Evolutionary conservation across 2,329 filamentous ascomycete genomes (phyloP).

Genomic region (Pestalotiopsis sp.): DNA sequence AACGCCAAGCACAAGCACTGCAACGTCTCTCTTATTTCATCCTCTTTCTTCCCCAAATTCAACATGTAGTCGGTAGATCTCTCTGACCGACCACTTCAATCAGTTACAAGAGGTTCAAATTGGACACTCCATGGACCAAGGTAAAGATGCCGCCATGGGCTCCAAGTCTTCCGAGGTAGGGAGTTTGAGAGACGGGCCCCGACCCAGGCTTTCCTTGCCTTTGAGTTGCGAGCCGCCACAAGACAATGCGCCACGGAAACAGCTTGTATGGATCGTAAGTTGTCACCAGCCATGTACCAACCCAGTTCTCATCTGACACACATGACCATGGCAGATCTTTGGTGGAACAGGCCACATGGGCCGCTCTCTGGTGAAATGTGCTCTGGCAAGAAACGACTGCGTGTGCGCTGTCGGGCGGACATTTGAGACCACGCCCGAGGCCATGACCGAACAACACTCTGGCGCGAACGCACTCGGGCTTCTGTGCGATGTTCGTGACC

Average conservation of each 20-base stretch:
- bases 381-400: slow-evolving; percentile 77
- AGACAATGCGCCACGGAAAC: slow-evolving; percentile 68
- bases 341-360: slow-evolving; percentile 98
- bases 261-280: slow-evolving; percentile 86
- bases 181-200: slow-evolving; percentile 19
- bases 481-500: slow-evolving; percentile 88
- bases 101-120: neutral
- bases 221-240: slow-evolving; percentile 85
- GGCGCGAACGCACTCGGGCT: slow-evolving; percentile 68
- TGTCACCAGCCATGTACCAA: slow-evolving; percentile 4
- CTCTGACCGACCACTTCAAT: neutral
- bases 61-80: neutral
- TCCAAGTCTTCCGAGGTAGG: slow-evolving; percentile 10
- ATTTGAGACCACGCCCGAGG: slow-evolving; percentile 72
- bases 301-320: slow-evolving; percentile 11
- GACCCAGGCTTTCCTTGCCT: slow-evolving; percentile 66
- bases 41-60: neutral
- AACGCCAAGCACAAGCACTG: neutral
- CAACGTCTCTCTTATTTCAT: neutral
- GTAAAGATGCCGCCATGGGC: neutral
- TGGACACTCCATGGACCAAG: neutral
- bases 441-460: slow-evolving; percentile 72
- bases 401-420: slow-evolving; percentile 86
- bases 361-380: slow-evolving; percentile 82
- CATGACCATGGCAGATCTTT: slow-evolving; percentile 67